phyloP scores from a whole-genome alignment of 768 basidiomycete species.

The Butyriboletus loyo region DNA sequence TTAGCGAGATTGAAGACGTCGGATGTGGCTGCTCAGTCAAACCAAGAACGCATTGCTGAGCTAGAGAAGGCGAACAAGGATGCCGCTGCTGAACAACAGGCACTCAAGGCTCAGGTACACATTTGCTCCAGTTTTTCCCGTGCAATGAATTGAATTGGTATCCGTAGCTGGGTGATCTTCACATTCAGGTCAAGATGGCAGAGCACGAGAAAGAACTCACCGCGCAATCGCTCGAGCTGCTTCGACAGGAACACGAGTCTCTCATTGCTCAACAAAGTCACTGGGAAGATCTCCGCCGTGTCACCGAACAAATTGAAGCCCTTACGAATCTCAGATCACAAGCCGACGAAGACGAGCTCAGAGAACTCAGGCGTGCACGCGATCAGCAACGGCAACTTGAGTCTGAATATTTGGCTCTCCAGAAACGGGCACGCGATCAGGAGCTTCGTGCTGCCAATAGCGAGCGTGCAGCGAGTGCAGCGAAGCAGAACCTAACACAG shows the following conservation, averaged over 20 bases:
- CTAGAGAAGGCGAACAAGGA: conserved; percentile 63
- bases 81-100: conserved; percentile 51
- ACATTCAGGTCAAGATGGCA: conserved; percentile 53
- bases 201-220: conserved; percentile 63
- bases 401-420: conserved; percentile 60
- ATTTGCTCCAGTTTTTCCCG: not conserved
- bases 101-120: conserved; percentile 58
- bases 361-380: conserved; percentile 64
- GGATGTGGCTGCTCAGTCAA: conserved; percentile 62
- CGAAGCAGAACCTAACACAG: conserved; percentile 62
- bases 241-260: conserved; percentile 61
- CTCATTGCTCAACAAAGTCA: conserved; percentile 62
- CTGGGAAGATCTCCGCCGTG: conserved; percentile 73
- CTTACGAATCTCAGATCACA: conserved; percentile 60
- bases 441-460: conserved; percentile 59
- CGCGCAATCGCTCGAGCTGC: conserved; percentile 43
- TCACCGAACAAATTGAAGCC: conserved; percentile 69
- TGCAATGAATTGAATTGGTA: not conserved
- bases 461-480: conserved; percentile 55
- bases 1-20: conserved; percentile 67
- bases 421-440: conserved; percentile 71
- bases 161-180: conserved; percentile 56
- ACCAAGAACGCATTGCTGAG: conserved; percentile 56
- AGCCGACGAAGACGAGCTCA: conserved; percentile 67
- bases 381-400: conserved; percentile 60